Percentiles rank a stretch among this genome's conserved stretches.
These are phyloP conservation scores for Didymellaceae sp. DNA, from an alignment of 2,329 filamentous ascomycete genomes.

Conservation along the genomic window DNA sequence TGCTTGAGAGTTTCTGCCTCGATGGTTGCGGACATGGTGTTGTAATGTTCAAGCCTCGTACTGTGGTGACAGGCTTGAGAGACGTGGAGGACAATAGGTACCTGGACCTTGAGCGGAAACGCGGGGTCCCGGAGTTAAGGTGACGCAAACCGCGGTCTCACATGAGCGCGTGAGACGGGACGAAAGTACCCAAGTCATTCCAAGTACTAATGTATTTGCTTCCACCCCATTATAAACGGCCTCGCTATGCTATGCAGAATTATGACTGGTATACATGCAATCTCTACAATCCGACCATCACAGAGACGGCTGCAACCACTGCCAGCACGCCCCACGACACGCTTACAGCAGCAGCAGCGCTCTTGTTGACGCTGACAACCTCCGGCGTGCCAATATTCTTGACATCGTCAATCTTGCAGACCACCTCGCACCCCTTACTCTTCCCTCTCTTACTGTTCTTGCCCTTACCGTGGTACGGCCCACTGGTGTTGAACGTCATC, in stretches of 20 bases:
- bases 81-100: background rate
- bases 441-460: constrained; percentile 28
- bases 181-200: background rate
- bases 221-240: no score
- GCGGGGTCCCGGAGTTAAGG: constrained; percentile 2
- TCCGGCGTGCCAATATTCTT: constrained; percentile 44
- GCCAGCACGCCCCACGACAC: constrained; percentile 38
- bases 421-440: constrained; percentile 39
- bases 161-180: background rate
- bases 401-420: constrained; percentile 49
- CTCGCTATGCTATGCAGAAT: constrained; percentile 10
- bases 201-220: no score
- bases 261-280: background rate
- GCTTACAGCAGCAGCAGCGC: constrained; percentile 23
- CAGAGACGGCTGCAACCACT: constrained; percentile 29
- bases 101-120: background rate
- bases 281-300: constrained; percentile 27
- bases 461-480: constrained; percentile 40
- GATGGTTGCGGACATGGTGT: constrained; percentile 45
- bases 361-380: constrained; percentile 32
- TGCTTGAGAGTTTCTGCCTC: constrained; percentile 61
- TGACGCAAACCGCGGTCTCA: background rate
- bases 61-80: background rate
- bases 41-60: background rate
- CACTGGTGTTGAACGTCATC: constrained; percentile 59